These are phyloP conservation scores for Aspergillus felis DNA, from an alignment of 2,329 filamentous ascomycete genomes.

Conservation along the genomic window DNA sequence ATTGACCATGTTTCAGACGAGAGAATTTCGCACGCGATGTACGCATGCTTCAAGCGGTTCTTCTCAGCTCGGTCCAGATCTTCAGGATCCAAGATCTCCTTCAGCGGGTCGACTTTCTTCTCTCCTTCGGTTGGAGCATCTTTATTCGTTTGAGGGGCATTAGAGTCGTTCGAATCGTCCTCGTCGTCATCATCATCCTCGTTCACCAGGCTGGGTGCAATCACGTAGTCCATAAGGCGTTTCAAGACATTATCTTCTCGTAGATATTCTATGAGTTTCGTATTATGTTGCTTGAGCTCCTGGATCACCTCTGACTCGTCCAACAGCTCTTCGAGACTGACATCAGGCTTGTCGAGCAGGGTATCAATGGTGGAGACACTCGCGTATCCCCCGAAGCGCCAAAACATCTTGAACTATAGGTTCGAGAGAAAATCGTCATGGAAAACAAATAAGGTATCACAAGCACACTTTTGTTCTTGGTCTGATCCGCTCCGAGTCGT, in stretches of 20 bases:
- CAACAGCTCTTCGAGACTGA: constrained; percentile 90
- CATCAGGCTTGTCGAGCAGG: constrained; percentile 91
- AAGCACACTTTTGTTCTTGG: constrained; percentile 15
- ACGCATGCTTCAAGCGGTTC: constrained; percentile 88
- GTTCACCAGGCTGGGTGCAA: constrained; percentile 62
- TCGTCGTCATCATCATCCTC: constrained; percentile 52
- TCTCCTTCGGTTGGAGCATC: constrained; percentile 32
- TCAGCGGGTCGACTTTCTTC: constrained; percentile 34
- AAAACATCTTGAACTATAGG: constrained; percentile 78
- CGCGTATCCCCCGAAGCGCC: constrained; percentile 98
- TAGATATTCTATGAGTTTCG: constrained; percentile 93
- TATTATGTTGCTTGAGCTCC: constrained; percentile 97
- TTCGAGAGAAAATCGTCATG: constrained; percentile 34
- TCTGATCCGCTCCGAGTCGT: constrained; percentile 22
- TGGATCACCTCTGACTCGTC: constrained; percentile 96
- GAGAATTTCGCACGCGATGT: constrained; percentile 86
- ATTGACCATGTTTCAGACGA: constrained; percentile 98
- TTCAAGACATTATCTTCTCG: constrained; percentile 82
- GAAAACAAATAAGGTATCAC: constrained; percentile 21
- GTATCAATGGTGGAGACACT: constrained; percentile 95
- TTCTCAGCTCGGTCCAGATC: constrained; percentile 75
- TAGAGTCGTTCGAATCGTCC: constrained; percentile 48
- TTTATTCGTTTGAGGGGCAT: constrained; percentile 23
- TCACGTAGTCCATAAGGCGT: constrained; percentile 84
- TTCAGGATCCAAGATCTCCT: constrained; percentile 34